phyloP scores from a whole-genome alignment of 805 yeast genomes.

The Yarrowia phangngaensis region DNA sequence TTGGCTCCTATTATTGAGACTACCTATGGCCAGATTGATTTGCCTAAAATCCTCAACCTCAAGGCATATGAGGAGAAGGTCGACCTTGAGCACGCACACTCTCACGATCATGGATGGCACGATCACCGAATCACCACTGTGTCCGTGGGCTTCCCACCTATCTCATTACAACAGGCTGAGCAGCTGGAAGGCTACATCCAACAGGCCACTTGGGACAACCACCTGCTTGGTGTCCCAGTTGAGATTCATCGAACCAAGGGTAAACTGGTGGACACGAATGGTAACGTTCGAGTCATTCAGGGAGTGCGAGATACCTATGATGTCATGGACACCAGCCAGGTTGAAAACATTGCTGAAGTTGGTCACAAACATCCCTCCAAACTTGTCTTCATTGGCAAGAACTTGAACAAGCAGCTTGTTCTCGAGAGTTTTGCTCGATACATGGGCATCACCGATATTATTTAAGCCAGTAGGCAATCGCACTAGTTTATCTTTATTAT shows the following conservation, averaged over 20 bases:
- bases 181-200: constrained; percentile 64
- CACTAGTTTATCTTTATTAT: no score
- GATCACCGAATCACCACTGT: constrained; percentile 49
- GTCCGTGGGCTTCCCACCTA: constrained; percentile 46
- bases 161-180: constrained; percentile 43
- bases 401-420: constrained; percentile 41
- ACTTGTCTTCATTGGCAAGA: constrained; percentile 73
- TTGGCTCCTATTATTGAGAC: constrained; percentile 66
- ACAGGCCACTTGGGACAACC: constrained; percentile 68
- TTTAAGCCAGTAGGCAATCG: no score
- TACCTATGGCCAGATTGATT: constrained; percentile 67
- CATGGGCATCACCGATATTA: constrained; percentile 7
- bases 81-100: constrained; percentile 30
- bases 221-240: constrained; percentile 42
- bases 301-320: constrained; percentile 95
- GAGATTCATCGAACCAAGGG: constrained; percentile 88
- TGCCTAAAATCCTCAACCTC: constrained; percentile 64
- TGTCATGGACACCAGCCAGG: constrained; percentile 46
- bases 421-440: constrained; percentile 18
- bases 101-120: constrained; percentile 31
- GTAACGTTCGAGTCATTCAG: constrained; percentile 62
- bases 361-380: constrained; percentile 49
- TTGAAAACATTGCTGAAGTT: constrained; percentile 34
- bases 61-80: constrained; percentile 62
- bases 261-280: constrained; percentile 46